Evolutionary conservation across 164 flowering plant species (phyloP).

Genomic region (Vitis labrusca): DNA sequence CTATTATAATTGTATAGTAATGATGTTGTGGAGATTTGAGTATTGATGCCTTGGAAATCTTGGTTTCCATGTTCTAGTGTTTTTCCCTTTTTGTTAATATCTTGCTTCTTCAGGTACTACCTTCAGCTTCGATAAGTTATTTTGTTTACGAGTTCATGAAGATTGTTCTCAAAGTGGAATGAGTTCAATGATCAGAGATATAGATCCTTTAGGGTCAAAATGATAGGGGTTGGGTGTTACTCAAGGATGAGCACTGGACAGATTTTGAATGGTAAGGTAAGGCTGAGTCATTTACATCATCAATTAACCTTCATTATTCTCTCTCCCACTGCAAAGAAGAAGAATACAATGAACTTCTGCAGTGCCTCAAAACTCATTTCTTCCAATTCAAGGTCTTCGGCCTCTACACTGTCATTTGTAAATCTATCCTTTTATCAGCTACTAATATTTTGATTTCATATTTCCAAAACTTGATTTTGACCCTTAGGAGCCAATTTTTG

Average conservation of each 20-base stretch:
- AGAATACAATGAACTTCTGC: no score
- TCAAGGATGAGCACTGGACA: constrained; percentile 11
- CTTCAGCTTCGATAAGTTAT: constrained; percentile 89
- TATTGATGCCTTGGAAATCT: neutral
- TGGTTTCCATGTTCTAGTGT: neutral
- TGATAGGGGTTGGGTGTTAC: constrained; percentile 4
- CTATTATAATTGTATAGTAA: no score
- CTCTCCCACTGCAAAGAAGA: neutral
- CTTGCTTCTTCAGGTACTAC: constrained; percentile 64
- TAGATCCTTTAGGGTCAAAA: neutral
- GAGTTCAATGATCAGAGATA: constrained; percentile 53
- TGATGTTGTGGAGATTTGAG: neutral
- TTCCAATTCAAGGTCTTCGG: no score
- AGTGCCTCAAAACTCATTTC: no score
- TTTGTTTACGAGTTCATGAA: constrained; percentile 93
- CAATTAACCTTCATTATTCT: neutral
- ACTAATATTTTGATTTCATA: no score
- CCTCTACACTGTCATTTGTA: no score
- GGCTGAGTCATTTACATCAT: neutral
- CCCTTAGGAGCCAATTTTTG: no score
- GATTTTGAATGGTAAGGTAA: constrained; percentile 6
- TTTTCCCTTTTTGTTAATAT: neutral
- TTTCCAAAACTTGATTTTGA: no score
- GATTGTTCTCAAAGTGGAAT: constrained; percentile 83
- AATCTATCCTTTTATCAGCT: no score